Evolutionary conservation across 2,329 filamentous ascomycete species (phyloP), one percentile per base, ranked within the genome.

Genomic region (Claviceps purpurea): DNA sequence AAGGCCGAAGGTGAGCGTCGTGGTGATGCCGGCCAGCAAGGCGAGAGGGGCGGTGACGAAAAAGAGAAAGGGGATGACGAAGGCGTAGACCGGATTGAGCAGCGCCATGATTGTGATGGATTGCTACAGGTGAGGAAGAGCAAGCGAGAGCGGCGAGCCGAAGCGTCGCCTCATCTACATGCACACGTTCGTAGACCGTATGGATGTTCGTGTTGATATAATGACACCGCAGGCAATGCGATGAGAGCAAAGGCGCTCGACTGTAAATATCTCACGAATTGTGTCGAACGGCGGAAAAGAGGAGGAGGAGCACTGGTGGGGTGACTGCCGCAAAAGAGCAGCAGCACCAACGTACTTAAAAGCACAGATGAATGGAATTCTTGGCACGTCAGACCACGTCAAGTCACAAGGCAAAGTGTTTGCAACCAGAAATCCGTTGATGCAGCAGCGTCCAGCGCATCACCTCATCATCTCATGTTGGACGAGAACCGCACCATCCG

Each of bases 1-100:
- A 39, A 84, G 71, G 40, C 76, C 70, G 56, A 83, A 77, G 41
- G 83, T 80, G 47, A 85, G 58, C 4, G 73, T 74, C 51, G 82
- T 81, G 37, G 83, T 86, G 56, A 85, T 67, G 56, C 74, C 76
- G 50, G 83, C 83, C 51, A 81, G 76, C 49, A 85, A 62, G 58
- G 79, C 73, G 50, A 86, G 72, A 8, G 83, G 82, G 13, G 85
- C 67, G 22, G 81, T 81, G 60, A 83, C 70, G 56, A 84, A 56
- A 60, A 79, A 73, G 57, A 85, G 69, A 59, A 84, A 73, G n/a
- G 81, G 81, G 50, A 84, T 71, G 50, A 81, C 68, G 48, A 85
- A 64, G 57, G 71, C 68, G 62, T 80, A 75, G 54, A 78, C 64
- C 24, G 77, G 76, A 49, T 74, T 79, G 60, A 79, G 65, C 50